These are phyloP conservation scores for Selaginella moellendorffii DNA, from an alignment of 75 land plant species.

Conservation along the genomic window DNA sequence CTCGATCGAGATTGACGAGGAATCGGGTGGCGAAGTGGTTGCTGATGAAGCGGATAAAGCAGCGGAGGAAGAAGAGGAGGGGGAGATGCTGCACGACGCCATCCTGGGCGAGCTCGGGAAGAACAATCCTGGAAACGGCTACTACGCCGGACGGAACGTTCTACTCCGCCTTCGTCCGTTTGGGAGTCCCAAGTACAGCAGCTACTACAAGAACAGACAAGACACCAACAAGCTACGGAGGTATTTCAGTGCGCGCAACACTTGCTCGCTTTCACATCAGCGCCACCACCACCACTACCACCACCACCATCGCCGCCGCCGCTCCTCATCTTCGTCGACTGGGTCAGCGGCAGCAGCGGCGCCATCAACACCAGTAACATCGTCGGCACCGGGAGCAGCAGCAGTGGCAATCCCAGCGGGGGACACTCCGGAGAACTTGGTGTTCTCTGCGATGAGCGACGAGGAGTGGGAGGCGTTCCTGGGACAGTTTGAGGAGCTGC, in stretches of 20 bases:
- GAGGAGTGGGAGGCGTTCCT: background rate
- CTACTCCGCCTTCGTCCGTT: background rate
- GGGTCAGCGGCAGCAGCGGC: too few species aligned
- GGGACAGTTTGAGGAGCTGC: conserved; percentile 3
- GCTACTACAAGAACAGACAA: background rate
- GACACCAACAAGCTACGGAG: background rate
- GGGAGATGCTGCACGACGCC: background rate
- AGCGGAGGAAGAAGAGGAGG: background rate
- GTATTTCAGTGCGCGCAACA: background rate
- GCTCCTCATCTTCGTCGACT: too few species aligned
- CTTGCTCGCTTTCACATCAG: too few species aligned
- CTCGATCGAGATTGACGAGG: background rate
- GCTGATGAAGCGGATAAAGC: too few species aligned
- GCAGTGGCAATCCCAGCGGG: background rate
- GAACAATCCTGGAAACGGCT: background rate
- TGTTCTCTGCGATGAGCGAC: conserved; percentile 3
- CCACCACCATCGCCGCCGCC: too few species aligned
- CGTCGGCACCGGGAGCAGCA: too few species aligned
- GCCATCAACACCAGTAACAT: too few species aligned
- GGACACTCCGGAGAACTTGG: background rate
- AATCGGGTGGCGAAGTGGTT: too few species aligned
- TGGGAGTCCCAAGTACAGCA: background rate
- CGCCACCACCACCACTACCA: too few species aligned
- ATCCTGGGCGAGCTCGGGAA: background rate
- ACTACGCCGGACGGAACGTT: background rate